Evolutionary conservation across 345 rosid genomes (phyloP).

Genomic region (Barbarea vulgaris): DNA sequence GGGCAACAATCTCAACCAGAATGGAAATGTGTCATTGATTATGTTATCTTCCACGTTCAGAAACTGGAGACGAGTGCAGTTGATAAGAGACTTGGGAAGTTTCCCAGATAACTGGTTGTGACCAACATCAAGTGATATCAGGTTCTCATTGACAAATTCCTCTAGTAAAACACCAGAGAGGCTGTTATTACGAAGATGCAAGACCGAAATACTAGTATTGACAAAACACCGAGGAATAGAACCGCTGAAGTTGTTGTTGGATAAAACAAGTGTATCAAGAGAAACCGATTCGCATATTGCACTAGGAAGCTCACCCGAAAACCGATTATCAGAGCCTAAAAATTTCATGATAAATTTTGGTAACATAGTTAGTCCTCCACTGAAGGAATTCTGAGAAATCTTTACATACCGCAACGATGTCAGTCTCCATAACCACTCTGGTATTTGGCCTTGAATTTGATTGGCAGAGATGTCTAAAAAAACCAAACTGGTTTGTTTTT

Average conservation of each 20-base stretch:
- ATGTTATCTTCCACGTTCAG: conserved; percentile 48
- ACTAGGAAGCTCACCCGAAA: conserved; percentile 26
- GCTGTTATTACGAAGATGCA: conserved; percentile 34
- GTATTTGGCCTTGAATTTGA: conserved; percentile 30
- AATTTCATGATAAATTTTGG: not conserved
- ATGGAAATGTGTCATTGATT: conserved; percentile 46
- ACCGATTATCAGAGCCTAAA: not conserved
- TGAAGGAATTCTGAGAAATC: conserved; percentile 18
- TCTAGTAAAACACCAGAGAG: conserved; percentile 30
- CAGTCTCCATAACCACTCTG: conserved; percentile 20
- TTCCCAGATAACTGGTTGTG: conserved; percentile 35
- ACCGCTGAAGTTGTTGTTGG: conserved; percentile 40
- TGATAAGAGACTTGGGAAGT: conserved; percentile 45
- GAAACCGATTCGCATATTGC: not conserved
- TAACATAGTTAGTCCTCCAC: not conserved
- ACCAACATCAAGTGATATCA: conserved; percentile 28
- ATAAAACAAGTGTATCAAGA: conserved; percentile 26
- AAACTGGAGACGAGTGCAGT: conserved; percentile 44
- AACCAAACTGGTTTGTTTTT: not conserved
- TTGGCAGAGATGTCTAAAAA: conserved; percentile 37
- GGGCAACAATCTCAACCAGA: conserved; percentile 36
- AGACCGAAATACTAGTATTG: not conserved
- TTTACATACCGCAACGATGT: not conserved
- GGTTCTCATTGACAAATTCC: not conserved
- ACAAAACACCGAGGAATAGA: conserved; percentile 35